Evolutionary conservation across 371 early-diverging fungal species (phyloP).

Genomic region (Lichtheimia hyalospora): DNA sequence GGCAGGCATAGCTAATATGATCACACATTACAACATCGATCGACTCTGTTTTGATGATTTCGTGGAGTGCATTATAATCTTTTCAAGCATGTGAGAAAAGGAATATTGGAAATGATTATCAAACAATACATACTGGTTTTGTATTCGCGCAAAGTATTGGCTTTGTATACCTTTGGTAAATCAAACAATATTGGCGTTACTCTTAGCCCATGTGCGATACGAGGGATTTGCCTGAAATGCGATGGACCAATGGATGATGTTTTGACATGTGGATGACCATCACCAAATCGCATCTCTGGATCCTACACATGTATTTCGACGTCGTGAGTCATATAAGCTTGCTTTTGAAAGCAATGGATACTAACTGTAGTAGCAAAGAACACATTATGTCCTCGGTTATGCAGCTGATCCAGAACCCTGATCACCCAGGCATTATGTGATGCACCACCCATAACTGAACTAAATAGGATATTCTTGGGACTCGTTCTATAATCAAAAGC

Average conservation of each 20-base stretch:
- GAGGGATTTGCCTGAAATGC: not conserved
- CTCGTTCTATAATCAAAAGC: not conserved
- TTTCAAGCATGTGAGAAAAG: too few species aligned
- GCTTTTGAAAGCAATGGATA: not conserved
- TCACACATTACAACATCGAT: slow-evolving; percentile 17
- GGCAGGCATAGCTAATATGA: slow-evolving; percentile 3
- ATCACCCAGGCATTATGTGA: slow-evolving; percentile 13
- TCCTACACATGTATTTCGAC: slow-evolving; percentile 12
- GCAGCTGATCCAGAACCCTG: slow-evolving; percentile 5
- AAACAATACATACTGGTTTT: not conserved
- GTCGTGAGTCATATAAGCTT: not conserved
- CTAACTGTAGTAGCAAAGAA: slow-evolving; percentile 8
- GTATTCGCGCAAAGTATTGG: not conserved
- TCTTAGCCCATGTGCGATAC: not conserved
- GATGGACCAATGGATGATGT: slow-evolving; percentile 12
- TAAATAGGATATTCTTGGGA: slow-evolving; percentile 11
- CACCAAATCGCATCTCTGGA: slow-evolving; percentile 16
- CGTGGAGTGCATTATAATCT: slow-evolving; percentile 3
- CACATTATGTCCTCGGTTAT: slow-evolving; percentile 8
- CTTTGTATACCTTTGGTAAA: not conserved
- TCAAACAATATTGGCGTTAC: not conserved
- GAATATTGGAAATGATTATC: too few species aligned
- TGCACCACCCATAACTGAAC: slow-evolving; percentile 7
- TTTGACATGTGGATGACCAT: slow-evolving; percentile 15
- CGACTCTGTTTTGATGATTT: not conserved